Conservation (phyloP, 306 rosid genomes). For the Medicago arabica region DNA sequence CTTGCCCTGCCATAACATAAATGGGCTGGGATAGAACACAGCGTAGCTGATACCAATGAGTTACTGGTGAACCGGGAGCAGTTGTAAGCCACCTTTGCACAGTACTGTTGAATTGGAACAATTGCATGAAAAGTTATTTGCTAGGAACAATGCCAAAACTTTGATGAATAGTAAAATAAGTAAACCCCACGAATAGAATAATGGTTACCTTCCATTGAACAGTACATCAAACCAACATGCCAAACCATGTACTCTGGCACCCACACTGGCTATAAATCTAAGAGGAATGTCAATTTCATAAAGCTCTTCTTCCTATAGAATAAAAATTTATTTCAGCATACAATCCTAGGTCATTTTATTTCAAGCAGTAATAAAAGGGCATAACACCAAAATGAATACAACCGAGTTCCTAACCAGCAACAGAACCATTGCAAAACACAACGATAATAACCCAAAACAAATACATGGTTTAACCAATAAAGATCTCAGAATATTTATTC, state of each 20-base stretch:
- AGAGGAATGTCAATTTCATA: slow-evolving; percentile 90
- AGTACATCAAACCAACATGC: slow-evolving; percentile 99
- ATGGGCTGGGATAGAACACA: slow-evolving; percentile 95
- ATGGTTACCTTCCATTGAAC: slow-evolving; percentile 83
- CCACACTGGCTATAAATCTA: slow-evolving; percentile 73
- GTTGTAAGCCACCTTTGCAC: slow-evolving; percentile 97
- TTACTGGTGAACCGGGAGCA: slow-evolving; percentile 93
- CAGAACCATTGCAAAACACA: background rate
- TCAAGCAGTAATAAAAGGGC: slow-evolving; percentile 10
- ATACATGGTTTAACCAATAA: slow-evolving; percentile 4
- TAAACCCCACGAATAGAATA: slow-evolving; percentile 15
- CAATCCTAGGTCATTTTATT: background rate
- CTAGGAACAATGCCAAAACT: slow-evolving; percentile 1
- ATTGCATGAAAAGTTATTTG: slow-evolving; percentile 9
- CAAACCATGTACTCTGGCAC: slow-evolving; percentile 93
- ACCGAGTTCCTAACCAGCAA: slow-evolving; percentile 11
- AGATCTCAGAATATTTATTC: background rate
- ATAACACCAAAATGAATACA: background rate
- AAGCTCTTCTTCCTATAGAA: slow-evolving; percentile 80
- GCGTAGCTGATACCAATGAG: slow-evolving; percentile 96
- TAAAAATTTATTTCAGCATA: background rate
- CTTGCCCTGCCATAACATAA: slow-evolving; percentile 97
- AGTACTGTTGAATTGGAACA: slow-evolving; percentile 58
- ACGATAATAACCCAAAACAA: background rate
- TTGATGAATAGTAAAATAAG: slow-evolving; percentile 9